phyloP scores from a whole-genome alignment of 1,284 basidiomycete species.

The Sporisorium graminicola region DNA sequence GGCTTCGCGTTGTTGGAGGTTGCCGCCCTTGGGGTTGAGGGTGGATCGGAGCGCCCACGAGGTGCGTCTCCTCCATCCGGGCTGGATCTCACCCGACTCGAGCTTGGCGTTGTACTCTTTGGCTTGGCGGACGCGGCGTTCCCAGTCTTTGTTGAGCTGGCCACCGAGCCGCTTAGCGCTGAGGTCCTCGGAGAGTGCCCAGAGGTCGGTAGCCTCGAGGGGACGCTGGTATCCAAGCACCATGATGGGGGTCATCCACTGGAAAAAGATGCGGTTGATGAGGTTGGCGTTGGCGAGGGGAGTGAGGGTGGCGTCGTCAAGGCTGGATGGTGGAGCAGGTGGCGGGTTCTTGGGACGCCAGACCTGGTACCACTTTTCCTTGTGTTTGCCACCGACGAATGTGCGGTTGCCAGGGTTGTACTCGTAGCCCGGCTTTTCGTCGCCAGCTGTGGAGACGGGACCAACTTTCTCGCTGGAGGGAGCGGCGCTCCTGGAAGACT shows the following conservation, averaged over 20 bases:
- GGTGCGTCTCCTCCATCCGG: slow-evolving; percentile 73
- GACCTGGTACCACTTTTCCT: slow-evolving; percentile 66
- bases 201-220: slow-evolving; percentile 85
- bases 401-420: slow-evolving; percentile 61
- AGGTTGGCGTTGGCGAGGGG: slow-evolving; percentile 74
- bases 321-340: slow-evolving; percentile 68
- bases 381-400: slow-evolving; percentile 52
- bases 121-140: slow-evolving; percentile 75
- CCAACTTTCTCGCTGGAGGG: slow-evolving; percentile 29
- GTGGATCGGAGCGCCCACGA: slow-evolving; percentile 74
- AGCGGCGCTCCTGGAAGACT: slow-evolving; percentile 34
- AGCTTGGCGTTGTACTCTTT: slow-evolving; percentile 80
- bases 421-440: slow-evolving; percentile 44
- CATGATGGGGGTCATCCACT: slow-evolving; percentile 83
- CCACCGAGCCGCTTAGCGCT: slow-evolving; percentile 76
- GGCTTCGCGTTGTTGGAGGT: slow-evolving; percentile 51
- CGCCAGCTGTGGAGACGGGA: slow-evolving; percentile 11
- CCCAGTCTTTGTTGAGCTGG: slow-evolving; percentile 77
- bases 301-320: slow-evolving; percentile 74
- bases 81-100: slow-evolving; percentile 76
- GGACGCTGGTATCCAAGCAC: slow-evolving; percentile 79
- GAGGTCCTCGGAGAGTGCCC: slow-evolving; percentile 76
- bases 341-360: slow-evolving; percentile 66
- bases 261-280: slow-evolving; percentile 75
- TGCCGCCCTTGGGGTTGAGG: slow-evolving; percentile 43